These are phyloP conservation scores for Lolium rigidum DNA, from an alignment of 176 grass and related monocot species.

Conservation along the genomic window DNA sequence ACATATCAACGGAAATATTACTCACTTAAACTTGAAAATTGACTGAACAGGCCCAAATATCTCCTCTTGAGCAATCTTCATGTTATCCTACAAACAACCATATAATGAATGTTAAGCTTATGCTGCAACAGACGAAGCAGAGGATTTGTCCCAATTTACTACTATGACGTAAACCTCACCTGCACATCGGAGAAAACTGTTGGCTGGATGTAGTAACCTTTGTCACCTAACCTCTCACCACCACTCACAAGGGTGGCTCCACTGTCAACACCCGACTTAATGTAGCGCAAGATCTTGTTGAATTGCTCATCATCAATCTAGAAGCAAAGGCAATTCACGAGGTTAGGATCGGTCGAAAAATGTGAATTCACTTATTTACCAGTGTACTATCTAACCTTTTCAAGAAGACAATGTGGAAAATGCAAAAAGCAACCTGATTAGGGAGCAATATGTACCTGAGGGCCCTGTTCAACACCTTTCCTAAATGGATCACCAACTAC, in stretches of 20 bases:
- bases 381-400: not conserved
- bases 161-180: slow-evolving; percentile 37
- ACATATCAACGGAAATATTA: not conserved
- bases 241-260: slow-evolving; percentile 76
- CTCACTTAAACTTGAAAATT: slow-evolving; percentile 78
- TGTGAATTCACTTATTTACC: not conserved
- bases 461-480: slow-evolving; percentile 90
- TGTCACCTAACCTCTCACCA: slow-evolving; percentile 75
- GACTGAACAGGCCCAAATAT: slow-evolving; percentile 77
- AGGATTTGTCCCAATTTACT: not conserved
- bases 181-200: slow-evolving; percentile 90
- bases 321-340: not conserved
- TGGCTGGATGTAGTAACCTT: slow-evolving; percentile 94
- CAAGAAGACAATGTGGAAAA: not conserved
- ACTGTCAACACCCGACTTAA: slow-evolving; percentile 64
- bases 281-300: slow-evolving; percentile 83
- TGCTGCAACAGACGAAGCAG: not conserved
- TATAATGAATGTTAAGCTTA: not conserved
- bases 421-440: not conserved
- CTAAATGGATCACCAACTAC: slow-evolving; percentile 96
- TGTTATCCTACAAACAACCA: slow-evolving; percentile 53
- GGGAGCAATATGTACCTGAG: slow-evolving; percentile 65
- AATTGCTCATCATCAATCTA: slow-evolving; percentile 93
- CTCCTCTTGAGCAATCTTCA: slow-evolving; percentile 79
- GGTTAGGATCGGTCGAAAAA: not conserved